Evolutionary conservation across 139 green algal genomes (phyloP).

Genomic region (Microglena sp.): DNA sequence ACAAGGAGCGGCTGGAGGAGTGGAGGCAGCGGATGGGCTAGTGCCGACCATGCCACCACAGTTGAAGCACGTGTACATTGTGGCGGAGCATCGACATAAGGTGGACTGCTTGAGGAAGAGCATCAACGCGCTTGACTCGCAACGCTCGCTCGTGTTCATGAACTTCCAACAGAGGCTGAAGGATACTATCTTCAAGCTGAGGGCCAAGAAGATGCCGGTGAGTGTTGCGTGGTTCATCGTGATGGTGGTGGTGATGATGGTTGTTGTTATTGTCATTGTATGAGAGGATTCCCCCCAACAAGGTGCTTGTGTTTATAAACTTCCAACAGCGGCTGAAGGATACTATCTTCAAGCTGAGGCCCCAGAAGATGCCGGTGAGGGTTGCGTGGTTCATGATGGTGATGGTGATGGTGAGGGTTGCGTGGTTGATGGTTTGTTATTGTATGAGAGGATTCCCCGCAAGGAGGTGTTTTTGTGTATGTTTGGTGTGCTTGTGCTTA

Average conservation of each 20-base stretch:
- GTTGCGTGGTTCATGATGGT: background rate
- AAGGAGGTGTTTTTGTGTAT: no score
- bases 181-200: slow-evolving; percentile 76
- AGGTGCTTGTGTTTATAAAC: slow-evolving; percentile 96
- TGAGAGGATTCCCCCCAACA: no score
- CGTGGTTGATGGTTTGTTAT: background rate
- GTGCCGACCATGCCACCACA: slow-evolving; percentile 53
- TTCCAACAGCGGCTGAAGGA: slow-evolving; percentile 81
- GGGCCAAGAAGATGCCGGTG: slow-evolving; percentile 64
- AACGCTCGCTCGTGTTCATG: slow-evolving; percentile 86
- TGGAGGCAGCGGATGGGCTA: slow-evolving; percentile 30
- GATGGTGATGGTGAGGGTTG: no score
- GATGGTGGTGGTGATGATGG: background rate
- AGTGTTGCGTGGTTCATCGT: no score
- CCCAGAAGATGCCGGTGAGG: slow-evolving; percentile 66
- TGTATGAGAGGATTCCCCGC: no score
- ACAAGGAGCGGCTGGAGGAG: slow-evolving; percentile 26
- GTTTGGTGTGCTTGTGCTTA: slow-evolving; percentile 93
- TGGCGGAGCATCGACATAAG: slow-evolving; percentile 26
- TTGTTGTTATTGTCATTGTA: no score
- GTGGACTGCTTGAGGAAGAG: slow-evolving; percentile 69
- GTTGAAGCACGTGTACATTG: slow-evolving; percentile 52
- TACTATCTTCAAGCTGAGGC: slow-evolving; percentile 69
- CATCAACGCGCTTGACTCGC: slow-evolving; percentile 70
- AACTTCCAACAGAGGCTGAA: slow-evolving; percentile 86